Conservation (phyloP, 2,329 filamentous ascomycete species). For the Diaporthe amygdali region DNA sequence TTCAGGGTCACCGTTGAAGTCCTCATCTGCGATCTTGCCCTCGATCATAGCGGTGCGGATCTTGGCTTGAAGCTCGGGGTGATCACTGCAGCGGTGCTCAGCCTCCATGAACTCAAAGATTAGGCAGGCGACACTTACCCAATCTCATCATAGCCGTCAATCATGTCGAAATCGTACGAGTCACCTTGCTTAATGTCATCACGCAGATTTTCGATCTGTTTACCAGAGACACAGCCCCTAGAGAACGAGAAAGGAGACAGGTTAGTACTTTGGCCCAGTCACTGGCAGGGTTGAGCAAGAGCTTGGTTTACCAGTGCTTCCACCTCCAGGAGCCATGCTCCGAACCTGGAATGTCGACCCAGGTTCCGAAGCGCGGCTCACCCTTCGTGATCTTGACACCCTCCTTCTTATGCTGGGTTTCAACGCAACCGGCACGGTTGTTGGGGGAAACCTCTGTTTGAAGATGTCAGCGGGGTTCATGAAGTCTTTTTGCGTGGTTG, state of each 20-base stretch:
- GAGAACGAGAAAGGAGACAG: background rate
- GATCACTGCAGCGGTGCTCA: slow-evolving; percentile 39
- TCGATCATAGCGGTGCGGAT: slow-evolving; percentile 73
- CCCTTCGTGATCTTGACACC: slow-evolving; percentile 78
- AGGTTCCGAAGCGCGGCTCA: slow-evolving; percentile 77
- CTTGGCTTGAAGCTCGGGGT: slow-evolving; percentile 73
- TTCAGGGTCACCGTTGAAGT: slow-evolving; percentile 84
- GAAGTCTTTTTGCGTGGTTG: background rate
- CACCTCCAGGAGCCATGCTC: slow-evolving; percentile 73
- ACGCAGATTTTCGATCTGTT: slow-evolving; percentile 70
- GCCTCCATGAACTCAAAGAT: background rate
- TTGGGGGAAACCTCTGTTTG: slow-evolving; percentile 72
- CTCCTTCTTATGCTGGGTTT: slow-evolving; percentile 73
- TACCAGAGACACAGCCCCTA: slow-evolving; percentile 89
- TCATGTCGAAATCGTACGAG: slow-evolving; percentile 63
- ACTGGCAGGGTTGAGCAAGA: background rate
- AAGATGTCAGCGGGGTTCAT: background rate
- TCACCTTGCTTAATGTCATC: slow-evolving; percentile 54
- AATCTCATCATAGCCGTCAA: slow-evolving; percentile 86
- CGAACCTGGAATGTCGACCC: slow-evolving; percentile 68
- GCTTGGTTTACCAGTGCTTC: slow-evolving; percentile 78
- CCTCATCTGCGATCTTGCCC: slow-evolving; percentile 82
- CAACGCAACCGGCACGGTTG: slow-evolving; percentile 76
- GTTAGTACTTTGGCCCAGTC: background rate
- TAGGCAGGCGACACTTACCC: slow-evolving; percentile 41